Base-by-base conservation (phyloP, 2,329 filamentous ascomycete species). In the Penicillium vulpinum region DNA sequence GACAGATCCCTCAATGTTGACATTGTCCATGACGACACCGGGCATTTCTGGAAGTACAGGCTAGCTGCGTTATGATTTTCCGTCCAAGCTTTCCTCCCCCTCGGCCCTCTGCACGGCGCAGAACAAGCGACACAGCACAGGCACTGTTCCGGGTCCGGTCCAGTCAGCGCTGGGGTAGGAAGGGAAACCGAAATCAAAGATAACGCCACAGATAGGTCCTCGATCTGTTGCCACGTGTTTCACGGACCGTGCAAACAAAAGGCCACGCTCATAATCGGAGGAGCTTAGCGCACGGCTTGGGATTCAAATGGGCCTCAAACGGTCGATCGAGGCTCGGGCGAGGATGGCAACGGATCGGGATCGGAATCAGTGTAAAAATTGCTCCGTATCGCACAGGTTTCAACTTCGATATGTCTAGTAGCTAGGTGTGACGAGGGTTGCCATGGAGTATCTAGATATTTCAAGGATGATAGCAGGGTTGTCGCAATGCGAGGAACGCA, bases 11-110 rank as follows among this genome's bases (percentile, higher is more conserved):
- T 69, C 68, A 51, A 64, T 53, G 44, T 62, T 71, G 62, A 62
- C 64, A 67, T 73, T 66, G 52, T 76, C 74, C 75, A 77, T 77
- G 65, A 76, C 63, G 67, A 77, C 69, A 55, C 75, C 75, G 66
- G 75, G 75, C 75, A 77, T 77, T 50, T 74, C 70, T 73, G 51
- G 60, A 55, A 35, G 52, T 50, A 50, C 36, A 36, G 45, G 36
- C 33, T 58, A 50, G 51, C 54, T 54, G 44, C 41, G 44, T 44
- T 53, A 52, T 54, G 53, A 53, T 60, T 54, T 38, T 40, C 45
- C 54, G 47, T 56, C 46, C 28, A 48, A 59, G 60, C 63, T 62
- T 66, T 68, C 65, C 69, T n/a, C 65, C 63, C 68, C 66, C 67
- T 66, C 62, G 55, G 62, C 67, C 63, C 65, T 62, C 63, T 67